Conservation (phyloP, 2,329 filamentous ascomycete genomes). For the Cladosporium sp. region DNA sequence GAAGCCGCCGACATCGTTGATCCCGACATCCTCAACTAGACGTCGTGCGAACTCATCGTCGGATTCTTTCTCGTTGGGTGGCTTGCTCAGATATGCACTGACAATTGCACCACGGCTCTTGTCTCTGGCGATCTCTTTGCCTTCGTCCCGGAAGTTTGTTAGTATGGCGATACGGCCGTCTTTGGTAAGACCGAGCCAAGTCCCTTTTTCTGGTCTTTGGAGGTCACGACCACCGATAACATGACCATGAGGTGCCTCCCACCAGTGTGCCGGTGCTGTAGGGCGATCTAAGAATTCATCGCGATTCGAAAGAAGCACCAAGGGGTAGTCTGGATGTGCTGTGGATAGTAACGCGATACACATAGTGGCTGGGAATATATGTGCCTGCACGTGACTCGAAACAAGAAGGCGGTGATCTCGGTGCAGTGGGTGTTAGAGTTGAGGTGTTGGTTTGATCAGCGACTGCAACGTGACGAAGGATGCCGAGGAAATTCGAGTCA, state of each 20-base stretch:
- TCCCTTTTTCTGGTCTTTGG: constrained; percentile 60
- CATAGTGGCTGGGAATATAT: constrained; percentile 36
- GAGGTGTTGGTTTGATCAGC: neutral
- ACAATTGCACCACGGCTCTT: constrained; percentile 62
- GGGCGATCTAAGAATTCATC: constrained; percentile 64
- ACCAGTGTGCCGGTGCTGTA: constrained; percentile 61
- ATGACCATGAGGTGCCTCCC: constrained; percentile 57
- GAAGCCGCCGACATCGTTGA: constrained; percentile 63
- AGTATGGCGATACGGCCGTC: constrained; percentile 63
- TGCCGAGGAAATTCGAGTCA: constrained; percentile 15
- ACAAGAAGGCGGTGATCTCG: neutral
- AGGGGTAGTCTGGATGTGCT: constrained; percentile 51
- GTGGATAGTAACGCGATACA: constrained; percentile 54
- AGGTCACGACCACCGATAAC: constrained; percentile 65
- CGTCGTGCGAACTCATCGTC: constrained; percentile 56
- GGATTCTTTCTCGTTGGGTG: constrained; percentile 42
- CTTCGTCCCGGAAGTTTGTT: constrained; percentile 64
- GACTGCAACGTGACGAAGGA: constrained; percentile 4
- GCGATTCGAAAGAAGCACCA: constrained; percentile 55
- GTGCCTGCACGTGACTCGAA: neutral
- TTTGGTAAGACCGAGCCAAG: constrained; percentile 65
- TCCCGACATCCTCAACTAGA: constrained; percentile 57
- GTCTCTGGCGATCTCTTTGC: constrained; percentile 43
- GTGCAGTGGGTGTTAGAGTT: neutral
- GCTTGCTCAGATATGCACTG: constrained; percentile 58